Evolutionary conservation across 2,329 filamentous ascomycete species (phyloP).

Genomic region (Hypoxylon sp.): DNA sequence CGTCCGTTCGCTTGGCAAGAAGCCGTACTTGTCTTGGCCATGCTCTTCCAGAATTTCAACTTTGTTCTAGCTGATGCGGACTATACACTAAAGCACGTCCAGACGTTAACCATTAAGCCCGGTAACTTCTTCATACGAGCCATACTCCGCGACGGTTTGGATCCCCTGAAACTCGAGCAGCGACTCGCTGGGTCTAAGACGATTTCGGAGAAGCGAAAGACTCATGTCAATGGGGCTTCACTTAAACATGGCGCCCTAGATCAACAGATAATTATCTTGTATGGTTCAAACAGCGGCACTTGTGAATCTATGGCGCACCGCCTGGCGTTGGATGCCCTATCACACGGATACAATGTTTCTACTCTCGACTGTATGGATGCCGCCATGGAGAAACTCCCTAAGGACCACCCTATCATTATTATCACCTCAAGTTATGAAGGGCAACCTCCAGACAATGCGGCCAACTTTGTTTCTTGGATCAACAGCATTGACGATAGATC

Average conservation of each 20-base stretch:
- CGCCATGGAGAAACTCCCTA: slow-evolving; percentile 64
- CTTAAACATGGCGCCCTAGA: slow-evolving; percentile 52
- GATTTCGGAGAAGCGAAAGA: slow-evolving; percentile 43
- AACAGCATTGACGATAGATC: slow-evolving; percentile 57
- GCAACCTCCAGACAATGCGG: slow-evolving; percentile 70
- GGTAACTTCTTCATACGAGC: slow-evolving; percentile 75
- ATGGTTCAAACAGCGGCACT: slow-evolving; percentile 71
- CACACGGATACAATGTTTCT: slow-evolving; percentile 63
- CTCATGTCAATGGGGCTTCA: slow-evolving; percentile 31
- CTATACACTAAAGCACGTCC: slow-evolving; percentile 69
- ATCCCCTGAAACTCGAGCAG: slow-evolving; percentile 50
- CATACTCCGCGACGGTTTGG: slow-evolving; percentile 63
- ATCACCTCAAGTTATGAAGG: slow-evolving; percentile 72
- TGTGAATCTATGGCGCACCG: slow-evolving; percentile 69
- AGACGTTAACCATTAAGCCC: slow-evolving; percentile 74
- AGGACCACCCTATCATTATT: slow-evolving; percentile 65
- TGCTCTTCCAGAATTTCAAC: slow-evolving; percentile 80
- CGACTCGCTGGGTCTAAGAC: slow-evolving; percentile 38
- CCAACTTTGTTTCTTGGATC: slow-evolving; percentile 69
- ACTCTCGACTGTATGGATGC: slow-evolving; percentile 64
- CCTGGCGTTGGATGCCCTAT: slow-evolving; percentile 62
- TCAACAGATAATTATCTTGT: slow-evolving; percentile 66
- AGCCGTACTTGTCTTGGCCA: slow-evolving; percentile 62
- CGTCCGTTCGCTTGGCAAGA: slow-evolving; percentile 70
- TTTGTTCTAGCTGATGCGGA: slow-evolving; percentile 73